A percentile compares a stretch with the other conserved stretches of the same genome.
Conservation (phyloP, 2,329 filamentous ascomycete species). For the Diaporthe sp. region DNA sequence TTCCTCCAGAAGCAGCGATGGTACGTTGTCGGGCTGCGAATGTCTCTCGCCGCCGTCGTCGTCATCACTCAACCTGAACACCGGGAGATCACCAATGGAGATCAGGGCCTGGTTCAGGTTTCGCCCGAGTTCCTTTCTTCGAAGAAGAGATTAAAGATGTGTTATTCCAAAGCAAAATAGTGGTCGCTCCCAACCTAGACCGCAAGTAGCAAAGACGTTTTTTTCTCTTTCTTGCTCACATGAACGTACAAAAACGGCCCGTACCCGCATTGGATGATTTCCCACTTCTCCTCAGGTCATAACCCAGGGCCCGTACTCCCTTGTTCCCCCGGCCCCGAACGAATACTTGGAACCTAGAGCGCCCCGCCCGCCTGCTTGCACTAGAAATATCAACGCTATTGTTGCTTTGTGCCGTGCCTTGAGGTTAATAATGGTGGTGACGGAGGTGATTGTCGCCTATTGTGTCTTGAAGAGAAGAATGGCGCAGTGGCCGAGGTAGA, state of each 20-base stretch:
- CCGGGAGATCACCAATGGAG: constrained; percentile 2
- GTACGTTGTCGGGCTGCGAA: neutral
- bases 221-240: neutral
- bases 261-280: neutral
- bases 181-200: constrained; percentile 34
- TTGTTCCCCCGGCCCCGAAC: constrained; percentile 6
- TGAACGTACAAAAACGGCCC: constrained; percentile 21
- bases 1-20: neutral
- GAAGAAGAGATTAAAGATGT: constrained; percentile 25
- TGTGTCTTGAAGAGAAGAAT: constrained; percentile 99
- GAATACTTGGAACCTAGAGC: neutral
- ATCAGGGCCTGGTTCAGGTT: neutral
- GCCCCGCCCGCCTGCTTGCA: neutral
- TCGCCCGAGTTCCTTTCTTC: neutral
- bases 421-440: neutral
- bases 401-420: constrained; percentile 17
- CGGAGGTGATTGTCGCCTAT: constrained; percentile 62
- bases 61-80: neutral
- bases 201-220: constrained; percentile 28
- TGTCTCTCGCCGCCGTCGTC: neutral
- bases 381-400: constrained; percentile 17
- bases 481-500: constrained; percentile 98
- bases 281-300: constrained; percentile 8
- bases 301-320: neutral
- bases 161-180: constrained; percentile 12